Evolutionary conservation across 441 rosid species (phyloP).

Genomic region (Gossypium davidsonii): DNA sequence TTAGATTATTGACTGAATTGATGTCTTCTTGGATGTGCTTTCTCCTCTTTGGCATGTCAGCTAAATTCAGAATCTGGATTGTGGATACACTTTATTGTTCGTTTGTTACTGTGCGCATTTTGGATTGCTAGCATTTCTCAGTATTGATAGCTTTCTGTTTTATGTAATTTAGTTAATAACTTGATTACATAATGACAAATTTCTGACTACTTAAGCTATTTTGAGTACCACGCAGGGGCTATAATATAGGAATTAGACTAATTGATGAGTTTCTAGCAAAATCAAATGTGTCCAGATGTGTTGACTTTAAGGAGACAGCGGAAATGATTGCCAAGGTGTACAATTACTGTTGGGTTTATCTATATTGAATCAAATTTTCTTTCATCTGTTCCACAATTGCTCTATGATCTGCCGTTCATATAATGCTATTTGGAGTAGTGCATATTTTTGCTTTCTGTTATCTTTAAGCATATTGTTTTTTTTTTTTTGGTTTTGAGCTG

Average conservation of each 20-base stretch:
- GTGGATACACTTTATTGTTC: neutral
- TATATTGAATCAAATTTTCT: neutral
- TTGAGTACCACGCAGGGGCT: constrained; percentile 56
- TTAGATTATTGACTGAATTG: neutral
- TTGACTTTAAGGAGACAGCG: constrained; percentile 87
- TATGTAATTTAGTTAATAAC: constrained; percentile 14
- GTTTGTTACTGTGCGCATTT: neutral
- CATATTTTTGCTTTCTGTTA: neutral
- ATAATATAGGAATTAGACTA: constrained; percentile 81
- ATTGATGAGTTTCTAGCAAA: constrained; percentile 89
- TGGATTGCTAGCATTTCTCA: neutral
- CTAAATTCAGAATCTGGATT: neutral
- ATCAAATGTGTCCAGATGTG: constrained; percentile 80
- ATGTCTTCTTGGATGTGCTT: neutral
- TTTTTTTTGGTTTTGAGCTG: neutral
- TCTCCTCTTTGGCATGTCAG: neutral
- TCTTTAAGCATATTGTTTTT: neutral
- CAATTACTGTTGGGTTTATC: neutral
- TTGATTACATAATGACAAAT: neutral
- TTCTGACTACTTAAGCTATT: neutral
- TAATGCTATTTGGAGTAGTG: neutral
- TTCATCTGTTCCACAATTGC: neutral
- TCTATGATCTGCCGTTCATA: neutral
- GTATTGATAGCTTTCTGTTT: neutral
- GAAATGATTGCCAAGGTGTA: constrained; percentile 84